Evolutionary conservation across 108 stramenopile genomes (phyloP).

Genomic region (Bacterosira constricta): DNA sequence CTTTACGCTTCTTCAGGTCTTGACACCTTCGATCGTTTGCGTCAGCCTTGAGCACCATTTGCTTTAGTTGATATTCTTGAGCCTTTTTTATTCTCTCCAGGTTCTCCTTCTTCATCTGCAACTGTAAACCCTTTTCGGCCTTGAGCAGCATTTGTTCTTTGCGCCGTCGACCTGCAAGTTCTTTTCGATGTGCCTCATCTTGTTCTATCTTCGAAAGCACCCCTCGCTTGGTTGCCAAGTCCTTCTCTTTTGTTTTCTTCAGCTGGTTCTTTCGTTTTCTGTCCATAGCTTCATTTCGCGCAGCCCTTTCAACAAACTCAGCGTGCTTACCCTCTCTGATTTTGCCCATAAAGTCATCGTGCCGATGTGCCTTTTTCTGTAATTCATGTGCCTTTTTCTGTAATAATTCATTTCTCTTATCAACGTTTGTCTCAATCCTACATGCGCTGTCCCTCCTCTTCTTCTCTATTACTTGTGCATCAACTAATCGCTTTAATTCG

Average conservation of each 20-base stretch:
- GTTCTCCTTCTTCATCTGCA: conserved; percentile 14
- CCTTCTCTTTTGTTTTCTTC: conserved; percentile 16
- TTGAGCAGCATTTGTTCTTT: conserved; percentile 16
- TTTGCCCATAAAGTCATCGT: conserved; percentile 13
- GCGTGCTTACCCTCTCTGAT: conserved; percentile 9
- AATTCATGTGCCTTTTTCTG: conserved; percentile 4
- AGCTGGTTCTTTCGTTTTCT: conserved; percentile 25
- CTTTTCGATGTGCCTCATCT: conserved; percentile 1
- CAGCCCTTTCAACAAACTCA: background rate
- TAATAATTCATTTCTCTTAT: conserved; percentile 13
- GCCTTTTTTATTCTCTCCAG: conserved; percentile 14
- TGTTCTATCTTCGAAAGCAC: conserved; percentile 9
- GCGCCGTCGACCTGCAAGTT: conserved; percentile 1
- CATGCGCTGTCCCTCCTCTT: conserved; percentile 14
- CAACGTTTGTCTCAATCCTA: conserved; percentile 21
- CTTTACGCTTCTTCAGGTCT: conserved; percentile 7
- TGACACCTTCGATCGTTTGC: conserved; percentile 7
- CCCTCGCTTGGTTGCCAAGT: conserved; percentile 7
- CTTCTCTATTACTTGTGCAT: conserved; percentile 27
- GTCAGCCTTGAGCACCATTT: background rate
- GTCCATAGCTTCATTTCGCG: conserved; percentile 18
- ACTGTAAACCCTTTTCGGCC: conserved; percentile 12
- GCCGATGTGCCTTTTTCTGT: conserved; percentile 9
- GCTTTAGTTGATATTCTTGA: background rate
- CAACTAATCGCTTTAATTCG: conserved; percentile 32